Evolutionary conservation across 2,329 filamentous ascomycete species (phyloP).

Genomic region (Didymella segeticola): DNA sequence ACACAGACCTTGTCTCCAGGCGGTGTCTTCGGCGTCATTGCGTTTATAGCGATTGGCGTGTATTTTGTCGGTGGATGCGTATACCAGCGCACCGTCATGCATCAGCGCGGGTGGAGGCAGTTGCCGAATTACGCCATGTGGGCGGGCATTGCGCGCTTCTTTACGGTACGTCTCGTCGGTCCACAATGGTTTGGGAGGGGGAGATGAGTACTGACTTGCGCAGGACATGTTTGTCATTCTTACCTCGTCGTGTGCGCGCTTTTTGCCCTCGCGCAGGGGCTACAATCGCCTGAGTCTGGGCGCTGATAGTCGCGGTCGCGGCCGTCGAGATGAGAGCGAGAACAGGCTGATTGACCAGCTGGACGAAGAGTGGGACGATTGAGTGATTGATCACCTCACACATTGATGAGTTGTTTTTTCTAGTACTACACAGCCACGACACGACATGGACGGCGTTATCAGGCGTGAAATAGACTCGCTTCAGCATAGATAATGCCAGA

Average conservation of each 20-base stretch:
- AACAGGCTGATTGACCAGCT: conserved; percentile 94
- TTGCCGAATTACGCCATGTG: conserved; percentile 93
- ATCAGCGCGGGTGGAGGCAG: conserved; percentile 94
- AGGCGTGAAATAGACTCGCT: too few species aligned
- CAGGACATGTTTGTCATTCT: conserved; percentile 69
- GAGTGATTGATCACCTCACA: too few species aligned
- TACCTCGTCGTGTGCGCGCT: conserved; percentile 72
- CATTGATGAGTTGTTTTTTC: too few species aligned
- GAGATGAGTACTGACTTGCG: conserved; percentile 17
- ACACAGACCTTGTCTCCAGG: conserved; percentile 68
- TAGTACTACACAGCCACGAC: too few species aligned
- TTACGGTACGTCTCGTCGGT: conserved; percentile 66
- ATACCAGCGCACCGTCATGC: conserved; percentile 92
- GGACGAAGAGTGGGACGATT: conserved; percentile 96
- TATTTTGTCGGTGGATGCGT: conserved; percentile 93
- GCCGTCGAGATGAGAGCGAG: conserved; percentile 73
- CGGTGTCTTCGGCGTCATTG: conserved; percentile 88
- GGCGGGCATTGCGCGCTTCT: conserved; percentile 83
- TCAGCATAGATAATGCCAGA: too few species aligned
- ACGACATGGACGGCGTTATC: too few species aligned
- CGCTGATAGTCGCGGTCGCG: conserved; percentile 50
- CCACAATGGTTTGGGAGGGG: background rate
- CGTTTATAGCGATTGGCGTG: conserved; percentile 76
- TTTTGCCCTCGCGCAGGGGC: conserved; percentile 69
- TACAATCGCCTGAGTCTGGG: conserved; percentile 69